Conservation (phyloP, 176 grass and related monocot species). For the Oryza meyeriana region DNA sequence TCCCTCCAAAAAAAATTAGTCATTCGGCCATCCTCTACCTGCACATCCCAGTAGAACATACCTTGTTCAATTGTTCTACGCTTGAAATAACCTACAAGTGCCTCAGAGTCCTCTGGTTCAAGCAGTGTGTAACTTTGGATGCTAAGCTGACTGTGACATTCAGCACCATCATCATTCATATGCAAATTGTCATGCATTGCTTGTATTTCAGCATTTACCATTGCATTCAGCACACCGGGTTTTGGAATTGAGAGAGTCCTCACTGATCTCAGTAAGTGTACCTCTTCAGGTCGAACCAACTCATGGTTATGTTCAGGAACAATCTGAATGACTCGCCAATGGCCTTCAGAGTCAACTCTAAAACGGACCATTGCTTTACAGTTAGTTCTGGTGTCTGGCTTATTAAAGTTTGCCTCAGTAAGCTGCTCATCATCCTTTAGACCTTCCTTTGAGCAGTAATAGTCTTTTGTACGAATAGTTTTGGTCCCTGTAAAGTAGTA, state of each 20-base stretch:
- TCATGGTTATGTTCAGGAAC: slow-evolving; percentile 82
- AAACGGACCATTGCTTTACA: slow-evolving; percentile 87
- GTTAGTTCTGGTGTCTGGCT: slow-evolving; percentile 71
- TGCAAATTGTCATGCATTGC: slow-evolving; percentile 44
- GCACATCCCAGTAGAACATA: slow-evolving; percentile 81
- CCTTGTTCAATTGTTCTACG: slow-evolving; percentile 44
- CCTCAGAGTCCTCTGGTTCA: slow-evolving; percentile 56
- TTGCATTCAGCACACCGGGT: slow-evolving; percentile 60
- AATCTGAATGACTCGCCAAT: slow-evolving; percentile 78
- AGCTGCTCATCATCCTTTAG: slow-evolving; percentile 70
- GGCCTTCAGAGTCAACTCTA: slow-evolving; percentile 66
- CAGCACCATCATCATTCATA: slow-evolving; percentile 43
- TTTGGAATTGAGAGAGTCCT: slow-evolving; percentile 74
- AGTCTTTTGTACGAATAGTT: slow-evolving; percentile 71
- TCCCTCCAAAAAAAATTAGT: slow-evolving; percentile 75
- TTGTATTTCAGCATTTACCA: slow-evolving; percentile 74
- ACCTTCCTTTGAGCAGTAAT: slow-evolving; percentile 93
- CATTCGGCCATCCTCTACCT: slow-evolving; percentile 65
- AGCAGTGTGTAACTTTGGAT: slow-evolving; percentile 57
- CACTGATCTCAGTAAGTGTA: slow-evolving; percentile 76
- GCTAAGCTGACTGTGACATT: slow-evolving; percentile 45
- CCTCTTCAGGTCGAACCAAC: slow-evolving; percentile 56
- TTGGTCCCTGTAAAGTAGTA: slow-evolving; percentile 83
- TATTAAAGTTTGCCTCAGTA: slow-evolving; percentile 65
- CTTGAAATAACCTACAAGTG: slow-evolving; percentile 64